phyloP scores from a whole-genome alignment of 345 rosid species.

The Turnera subulata region DNA sequence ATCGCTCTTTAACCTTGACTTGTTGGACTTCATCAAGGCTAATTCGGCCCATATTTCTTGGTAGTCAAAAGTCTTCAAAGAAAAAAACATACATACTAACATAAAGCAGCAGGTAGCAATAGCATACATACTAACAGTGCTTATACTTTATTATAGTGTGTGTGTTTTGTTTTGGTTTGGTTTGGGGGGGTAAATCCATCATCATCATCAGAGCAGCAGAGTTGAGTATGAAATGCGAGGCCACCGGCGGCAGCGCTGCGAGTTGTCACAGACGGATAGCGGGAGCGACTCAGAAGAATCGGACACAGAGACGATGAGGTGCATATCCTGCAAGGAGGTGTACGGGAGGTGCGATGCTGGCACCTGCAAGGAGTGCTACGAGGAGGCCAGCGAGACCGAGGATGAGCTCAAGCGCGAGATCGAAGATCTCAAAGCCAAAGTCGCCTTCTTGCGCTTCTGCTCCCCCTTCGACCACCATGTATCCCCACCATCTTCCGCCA shows the following conservation, averaged over 20 bases:
- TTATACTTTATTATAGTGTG: too few species aligned
- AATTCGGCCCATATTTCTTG: too few species aligned
- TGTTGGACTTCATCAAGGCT: too few species aligned
- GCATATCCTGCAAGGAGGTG: conserved; percentile 63
- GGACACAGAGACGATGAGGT: conserved; percentile 33
- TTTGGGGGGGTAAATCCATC: too few species aligned
- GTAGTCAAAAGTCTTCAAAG: too few species aligned
- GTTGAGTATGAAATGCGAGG: conserved; percentile 20
- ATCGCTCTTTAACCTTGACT: too few species aligned
- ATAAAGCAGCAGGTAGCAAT: too few species aligned
- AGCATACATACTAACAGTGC: too few species aligned
- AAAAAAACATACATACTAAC: too few species aligned
- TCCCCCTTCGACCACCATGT: conserved; percentile 42
- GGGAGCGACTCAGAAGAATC: conserved; percentile 26
- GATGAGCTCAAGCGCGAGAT: conserved; percentile 75
- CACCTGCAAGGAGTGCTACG: conserved; percentile 63
- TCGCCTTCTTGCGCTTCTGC: conserved; percentile 54
- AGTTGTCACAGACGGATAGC: conserved; percentile 5
- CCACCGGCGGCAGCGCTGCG: not conserved
- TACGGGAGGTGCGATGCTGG: conserved; percentile 49
- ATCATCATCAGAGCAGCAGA: too few species aligned
- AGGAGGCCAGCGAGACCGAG: conserved; percentile 54
- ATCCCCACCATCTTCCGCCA: too few species aligned
- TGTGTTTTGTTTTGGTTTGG: too few species aligned
- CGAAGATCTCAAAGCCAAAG: conserved; percentile 67